Conservation (phyloP, 306 rosid genomes). For the Sphenostylis stenocarpa region DNA sequence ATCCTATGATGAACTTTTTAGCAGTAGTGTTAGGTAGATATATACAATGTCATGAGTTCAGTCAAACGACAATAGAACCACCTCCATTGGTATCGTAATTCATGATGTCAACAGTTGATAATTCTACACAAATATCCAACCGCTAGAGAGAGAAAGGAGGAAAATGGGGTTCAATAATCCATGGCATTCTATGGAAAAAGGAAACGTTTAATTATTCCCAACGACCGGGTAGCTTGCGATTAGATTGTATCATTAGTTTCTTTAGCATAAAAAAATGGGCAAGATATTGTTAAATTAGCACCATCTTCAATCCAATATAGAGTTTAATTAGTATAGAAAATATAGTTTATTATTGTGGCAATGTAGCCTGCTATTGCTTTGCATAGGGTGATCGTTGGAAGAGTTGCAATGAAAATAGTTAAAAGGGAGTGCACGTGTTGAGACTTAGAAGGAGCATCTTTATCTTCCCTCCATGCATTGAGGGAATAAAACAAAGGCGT, state of each 20-base stretch:
- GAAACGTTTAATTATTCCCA: constrained; percentile 4
- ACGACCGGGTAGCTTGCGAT: neutral
- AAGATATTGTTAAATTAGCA: neutral
- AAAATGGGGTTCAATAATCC: neutral
- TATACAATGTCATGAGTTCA: constrained; percentile 3
- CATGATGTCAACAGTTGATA: constrained; percentile 33
- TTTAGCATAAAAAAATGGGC: neutral
- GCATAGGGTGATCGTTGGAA: neutral
- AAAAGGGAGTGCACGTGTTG: constrained; percentile 18
- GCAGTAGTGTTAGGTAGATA: neutral
- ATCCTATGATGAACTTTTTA: neutral
- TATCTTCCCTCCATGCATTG: constrained; percentile 43
- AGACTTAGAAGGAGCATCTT: constrained; percentile 31
- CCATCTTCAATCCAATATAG: neutral
- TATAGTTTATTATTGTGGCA: neutral
- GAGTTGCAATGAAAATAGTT: neutral
- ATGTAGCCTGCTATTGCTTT: neutral
- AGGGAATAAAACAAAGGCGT: constrained; percentile 35
- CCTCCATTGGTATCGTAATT: constrained; percentile 24
- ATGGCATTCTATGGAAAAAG: neutral
- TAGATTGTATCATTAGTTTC: constrained; percentile 8
- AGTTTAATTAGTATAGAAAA: neutral
- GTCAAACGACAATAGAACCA: constrained; percentile 40
- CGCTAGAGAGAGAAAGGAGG: neutral
- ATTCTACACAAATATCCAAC: constrained; percentile 25